Percentiles rank a stretch among this genome's conserved stretches.
Conservation (phyloP, 2,329 filamentous ascomycete genomes). For the Aureobasidium lini region DNA sequence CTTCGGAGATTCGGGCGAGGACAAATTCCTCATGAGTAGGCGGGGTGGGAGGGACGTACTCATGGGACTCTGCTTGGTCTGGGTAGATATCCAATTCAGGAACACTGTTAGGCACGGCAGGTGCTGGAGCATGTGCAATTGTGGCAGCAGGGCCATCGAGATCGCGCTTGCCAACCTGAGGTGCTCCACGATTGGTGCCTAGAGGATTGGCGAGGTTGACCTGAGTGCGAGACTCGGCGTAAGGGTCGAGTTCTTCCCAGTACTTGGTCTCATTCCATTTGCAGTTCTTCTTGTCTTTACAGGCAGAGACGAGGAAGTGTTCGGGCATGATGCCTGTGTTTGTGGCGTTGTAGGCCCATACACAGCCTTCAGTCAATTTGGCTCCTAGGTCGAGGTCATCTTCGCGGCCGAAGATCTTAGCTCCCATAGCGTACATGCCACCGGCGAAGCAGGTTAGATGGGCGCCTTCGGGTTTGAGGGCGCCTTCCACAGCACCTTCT, state of each 20-base stretch:
- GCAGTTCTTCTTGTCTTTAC: slow-evolving; percentile 34
- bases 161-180: neutral
- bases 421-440: slow-evolving; percentile 48
- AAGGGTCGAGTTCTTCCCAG: slow-evolving; percentile 35
- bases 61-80: neutral
- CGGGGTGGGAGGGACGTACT: slow-evolving; percentile 23
- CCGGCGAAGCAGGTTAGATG: slow-evolving; percentile 49
- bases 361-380: slow-evolving; percentile 48
- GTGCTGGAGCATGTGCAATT: neutral
- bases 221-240: slow-evolving; percentile 4
- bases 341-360: slow-evolving; percentile 47
- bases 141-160: neutral
- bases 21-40: slow-evolving; percentile 26
- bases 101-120: neutral
- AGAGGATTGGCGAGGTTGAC: neutral
- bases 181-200: neutral
- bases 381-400: slow-evolving; percentile 43
- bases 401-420: slow-evolving; percentile 43
- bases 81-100: slow-evolving; percentile 1
- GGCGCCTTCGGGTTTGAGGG: slow-evolving; percentile 37
- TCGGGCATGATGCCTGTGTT: slow-evolving; percentile 50
- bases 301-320: slow-evolving; percentile 36
- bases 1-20: slow-evolving; percentile 28
- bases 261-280: slow-evolving; percentile 37
- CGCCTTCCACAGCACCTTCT: slow-evolving; percentile 14